Percentiles rank a stretch among this genome's conserved stretches.
Evolutionary conservation across 805 yeast genomes (phyloP).

Genomic region (Metschnikowia continentalis): DNA sequence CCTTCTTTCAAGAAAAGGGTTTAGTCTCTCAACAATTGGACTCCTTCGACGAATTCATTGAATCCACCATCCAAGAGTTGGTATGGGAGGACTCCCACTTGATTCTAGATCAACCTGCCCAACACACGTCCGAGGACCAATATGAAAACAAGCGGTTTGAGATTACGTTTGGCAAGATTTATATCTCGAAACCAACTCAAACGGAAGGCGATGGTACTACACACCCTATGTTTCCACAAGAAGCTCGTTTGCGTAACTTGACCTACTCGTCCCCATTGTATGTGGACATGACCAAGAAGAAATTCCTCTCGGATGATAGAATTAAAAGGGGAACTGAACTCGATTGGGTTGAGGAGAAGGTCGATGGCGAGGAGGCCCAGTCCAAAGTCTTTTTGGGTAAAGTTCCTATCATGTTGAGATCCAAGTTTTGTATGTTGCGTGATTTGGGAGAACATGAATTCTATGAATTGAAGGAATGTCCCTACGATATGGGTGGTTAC

Average conservation of each 20-base stretch:
- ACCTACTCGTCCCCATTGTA: slow-evolving; percentile 95
- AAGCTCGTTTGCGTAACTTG: slow-evolving; percentile 91
- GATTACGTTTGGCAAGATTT: slow-evolving; percentile 96
- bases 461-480: slow-evolving; percentile 95
- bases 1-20: slow-evolving; percentile 95
- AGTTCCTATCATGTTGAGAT: slow-evolving; percentile 96
- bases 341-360: slow-evolving; percentile 50
- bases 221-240: slow-evolving; percentile 97
- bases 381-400: slow-evolving; percentile 86
- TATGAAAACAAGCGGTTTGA: slow-evolving; percentile 89
- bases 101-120: slow-evolving; percentile 96
- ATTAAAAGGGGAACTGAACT: slow-evolving; percentile 42
- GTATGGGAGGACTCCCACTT: slow-evolving; percentile 93
- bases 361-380: slow-evolving; percentile 56
- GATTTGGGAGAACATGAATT: slow-evolving; percentile 89
- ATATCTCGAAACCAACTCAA: slow-evolving; percentile 93
- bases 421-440: slow-evolving; percentile 90
- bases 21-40: slow-evolving; percentile 97
- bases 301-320: slow-evolving; percentile 77
- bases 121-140: slow-evolving; percentile 88
- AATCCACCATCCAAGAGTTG: slow-evolving; percentile 92
- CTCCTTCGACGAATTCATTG: slow-evolving; percentile 96
- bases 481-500: slow-evolving; percentile 99
- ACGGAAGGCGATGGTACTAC: slow-evolving; percentile 99
- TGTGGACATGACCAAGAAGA: slow-evolving; percentile 91